phyloP scores from a whole-genome alignment of 2,329 filamentous ascomycete species.

The Trichophyton simii region DNA sequence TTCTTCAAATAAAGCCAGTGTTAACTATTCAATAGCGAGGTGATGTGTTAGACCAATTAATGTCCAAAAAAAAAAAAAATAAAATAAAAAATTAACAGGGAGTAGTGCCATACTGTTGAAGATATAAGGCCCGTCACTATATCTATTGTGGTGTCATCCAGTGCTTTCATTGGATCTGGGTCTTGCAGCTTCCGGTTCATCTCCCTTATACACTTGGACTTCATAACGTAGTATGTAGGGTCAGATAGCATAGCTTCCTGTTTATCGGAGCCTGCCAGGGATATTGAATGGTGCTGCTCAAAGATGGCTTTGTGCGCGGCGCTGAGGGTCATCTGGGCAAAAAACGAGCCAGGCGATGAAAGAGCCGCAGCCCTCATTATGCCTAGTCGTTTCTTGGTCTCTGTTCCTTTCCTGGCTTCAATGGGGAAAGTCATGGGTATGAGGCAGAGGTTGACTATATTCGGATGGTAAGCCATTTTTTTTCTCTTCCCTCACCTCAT shows the following conservation, averaged over 20 bases:
- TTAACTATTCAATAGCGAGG: constrained; percentile 17
- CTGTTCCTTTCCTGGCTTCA: constrained; percentile 18
- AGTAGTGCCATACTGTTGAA: constrained; percentile 20
- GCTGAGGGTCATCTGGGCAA: constrained; percentile 28
- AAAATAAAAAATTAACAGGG: too few relatives aligned
- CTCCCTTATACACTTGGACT: constrained; percentile 24
- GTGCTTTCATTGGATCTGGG: constrained; percentile 18
- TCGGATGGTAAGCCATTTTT: not conserved
- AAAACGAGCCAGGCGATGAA: constrained; percentile 27
- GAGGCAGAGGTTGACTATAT: constrained; percentile 24
- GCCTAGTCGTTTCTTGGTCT: constrained; percentile 17
- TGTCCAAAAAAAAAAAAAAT: not conserved
- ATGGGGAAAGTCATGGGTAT: constrained; percentile 30
- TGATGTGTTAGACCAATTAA: not conserved
- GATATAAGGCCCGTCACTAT: constrained; percentile 28
- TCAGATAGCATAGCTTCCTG: constrained; percentile 19
- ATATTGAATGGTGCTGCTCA: constrained; percentile 17
- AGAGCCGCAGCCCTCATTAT: constrained; percentile 24
- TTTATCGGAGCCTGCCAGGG: constrained; percentile 13
- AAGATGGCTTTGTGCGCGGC: constrained; percentile 29
- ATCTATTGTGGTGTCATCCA: constrained; percentile 23
- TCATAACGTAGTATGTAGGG: constrained; percentile 29
- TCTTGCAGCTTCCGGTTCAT: constrained; percentile 24
- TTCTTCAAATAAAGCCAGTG: constrained; percentile 28
- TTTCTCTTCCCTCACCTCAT: not conserved